phyloP scores from a whole-genome alignment of 2,329 filamentous ascomycete species.

The Scedosporium minutisporum region DNA sequence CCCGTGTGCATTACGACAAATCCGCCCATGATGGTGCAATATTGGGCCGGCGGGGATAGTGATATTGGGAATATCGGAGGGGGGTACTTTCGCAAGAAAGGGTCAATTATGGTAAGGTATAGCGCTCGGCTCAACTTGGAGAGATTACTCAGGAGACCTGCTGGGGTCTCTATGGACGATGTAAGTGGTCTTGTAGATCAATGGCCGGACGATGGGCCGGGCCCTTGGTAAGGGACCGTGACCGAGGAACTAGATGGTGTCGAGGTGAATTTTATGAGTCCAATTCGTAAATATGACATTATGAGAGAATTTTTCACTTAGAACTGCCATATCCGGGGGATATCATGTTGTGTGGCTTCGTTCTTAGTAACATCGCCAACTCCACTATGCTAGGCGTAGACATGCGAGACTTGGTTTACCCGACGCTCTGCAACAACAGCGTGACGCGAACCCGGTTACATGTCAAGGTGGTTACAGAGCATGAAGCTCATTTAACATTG shows the following conservation, averaged over 20 bases:
- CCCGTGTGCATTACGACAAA: slow-evolving; percentile 5
- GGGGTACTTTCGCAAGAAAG: slow-evolving; percentile 5
- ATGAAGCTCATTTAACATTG: no score
- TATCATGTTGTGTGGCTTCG: no score
- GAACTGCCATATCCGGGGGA: no score
- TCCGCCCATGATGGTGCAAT: slow-evolving; percentile 7
- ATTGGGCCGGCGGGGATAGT: background rate
- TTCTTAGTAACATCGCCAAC: no score
- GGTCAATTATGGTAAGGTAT: slow-evolving; percentile 3
- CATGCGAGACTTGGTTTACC: no score
- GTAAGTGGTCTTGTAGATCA: slow-evolving; percentile 3
- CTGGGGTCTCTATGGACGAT: background rate
- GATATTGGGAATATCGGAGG: slow-evolving; percentile 7
- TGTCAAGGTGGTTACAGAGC: no score
- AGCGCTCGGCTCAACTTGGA: slow-evolving; percentile 5
- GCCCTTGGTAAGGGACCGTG: slow-evolving; percentile 2
- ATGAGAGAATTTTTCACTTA: no score
- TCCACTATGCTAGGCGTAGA: no score
- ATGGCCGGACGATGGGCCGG: slow-evolving; percentile 8
- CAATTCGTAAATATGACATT: no score
- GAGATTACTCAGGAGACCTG: background rate
- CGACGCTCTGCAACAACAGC: no score
- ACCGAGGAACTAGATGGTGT: background rate
- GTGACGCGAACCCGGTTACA: no score
- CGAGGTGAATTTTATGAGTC: background rate